phyloP scores from a whole-genome alignment of 2,329 filamentous ascomycete genomes.

The Cladosporium halotolerans region DNA sequence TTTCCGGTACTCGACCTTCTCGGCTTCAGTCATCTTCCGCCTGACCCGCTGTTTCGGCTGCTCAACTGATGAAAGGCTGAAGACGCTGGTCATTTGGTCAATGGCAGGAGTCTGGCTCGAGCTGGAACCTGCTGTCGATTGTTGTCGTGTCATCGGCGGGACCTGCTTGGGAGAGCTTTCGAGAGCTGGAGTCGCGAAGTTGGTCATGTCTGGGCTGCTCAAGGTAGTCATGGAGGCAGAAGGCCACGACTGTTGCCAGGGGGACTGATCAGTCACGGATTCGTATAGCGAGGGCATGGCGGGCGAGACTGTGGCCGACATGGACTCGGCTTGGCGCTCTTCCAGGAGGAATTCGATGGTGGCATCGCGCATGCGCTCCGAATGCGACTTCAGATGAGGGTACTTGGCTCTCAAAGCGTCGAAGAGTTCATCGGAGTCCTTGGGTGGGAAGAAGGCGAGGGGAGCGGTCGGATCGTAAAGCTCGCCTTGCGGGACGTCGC shows the following conservation, averaged over 20 bases:
- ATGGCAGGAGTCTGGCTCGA: slow-evolving; percentile 24
- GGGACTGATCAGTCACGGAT: slow-evolving; percentile 16
- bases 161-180: slow-evolving; percentile 20
- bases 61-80: slow-evolving; percentile 28
- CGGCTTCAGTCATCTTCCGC: slow-evolving; percentile 34
- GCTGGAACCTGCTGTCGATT: slow-evolving; percentile 16
- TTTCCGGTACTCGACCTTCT: slow-evolving; percentile 34
- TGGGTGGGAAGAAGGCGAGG: slow-evolving; percentile 32
- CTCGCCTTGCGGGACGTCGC: slow-evolving; percentile 24
- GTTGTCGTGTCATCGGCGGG: slow-evolving; percentile 18
- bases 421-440: slow-evolving; percentile 35
- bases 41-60: slow-evolving; percentile 31
- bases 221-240: slow-evolving; percentile 26
- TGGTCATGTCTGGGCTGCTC: slow-evolving; percentile 28
- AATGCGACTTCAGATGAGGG: slow-evolving; percentile 30
- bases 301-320: slow-evolving; percentile 17
- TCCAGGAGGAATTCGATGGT: slow-evolving; percentile 33
- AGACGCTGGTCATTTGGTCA: slow-evolving; percentile 34
- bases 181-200: slow-evolving; percentile 25
- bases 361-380: slow-evolving; percentile 35
- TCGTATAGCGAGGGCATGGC: slow-evolving; percentile 17
- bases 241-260: slow-evolving; percentile 25
- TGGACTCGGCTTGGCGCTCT: slow-evolving; percentile 26
- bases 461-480: slow-evolving; percentile 29
- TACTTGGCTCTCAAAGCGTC: slow-evolving; percentile 31